Percentiles rank a stretch among this genome's conserved stretches.
Conservation (phyloP, 2,329 filamentous ascomycete genomes). For the Drechmeria coniospora region DNA sequence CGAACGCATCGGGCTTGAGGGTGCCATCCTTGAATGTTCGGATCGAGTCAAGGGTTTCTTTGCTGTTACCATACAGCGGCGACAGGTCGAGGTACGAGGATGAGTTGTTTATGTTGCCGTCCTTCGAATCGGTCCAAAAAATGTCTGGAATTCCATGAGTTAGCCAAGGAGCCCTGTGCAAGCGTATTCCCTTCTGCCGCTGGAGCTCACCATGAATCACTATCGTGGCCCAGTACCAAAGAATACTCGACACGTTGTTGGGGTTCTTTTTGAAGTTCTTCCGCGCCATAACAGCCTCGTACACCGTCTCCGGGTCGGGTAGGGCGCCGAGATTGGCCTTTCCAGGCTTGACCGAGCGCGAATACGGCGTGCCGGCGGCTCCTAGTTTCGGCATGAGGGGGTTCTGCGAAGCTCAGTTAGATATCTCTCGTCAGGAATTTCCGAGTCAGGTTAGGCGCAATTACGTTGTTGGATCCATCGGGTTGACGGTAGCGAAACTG, state of each 20-base stretch:
- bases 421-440: background rate
- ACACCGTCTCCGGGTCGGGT: slow-evolving; percentile 50
- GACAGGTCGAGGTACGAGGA: slow-evolving; percentile 60
- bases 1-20: slow-evolving; percentile 58
- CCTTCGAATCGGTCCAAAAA: slow-evolving; percentile 51
- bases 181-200: slow-evolving; percentile 47
- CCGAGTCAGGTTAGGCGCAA: slow-evolving; percentile 2
- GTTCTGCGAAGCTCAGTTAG: slow-evolving; percentile 28
- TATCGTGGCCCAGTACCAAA: slow-evolving; percentile 61
- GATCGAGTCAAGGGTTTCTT: slow-evolving; percentile 49
- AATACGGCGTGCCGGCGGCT: slow-evolving; percentile 51
- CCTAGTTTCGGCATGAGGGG: slow-evolving; percentile 49
- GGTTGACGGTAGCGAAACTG: slow-evolving; percentile 50
- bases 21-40: slow-evolving; percentile 55
- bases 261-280: slow-evolving; percentile 41
- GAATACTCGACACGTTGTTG: slow-evolving; percentile 55
- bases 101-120: slow-evolving; percentile 47
- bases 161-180: slow-evolving; percentile 59
- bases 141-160: slow-evolving; percentile 53
- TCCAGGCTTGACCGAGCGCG: slow-evolving; percentile 45
- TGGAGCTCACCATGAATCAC: slow-evolving; percentile 47
- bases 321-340: slow-evolving; percentile 45
- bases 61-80: slow-evolving; percentile 55
- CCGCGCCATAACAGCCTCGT: slow-evolving; percentile 44
- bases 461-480: slow-evolving; percentile 54